Evolutionary conservation across 23 red algal genomes (phyloP).

Genomic region (Gracilaria domingensis): DNA sequence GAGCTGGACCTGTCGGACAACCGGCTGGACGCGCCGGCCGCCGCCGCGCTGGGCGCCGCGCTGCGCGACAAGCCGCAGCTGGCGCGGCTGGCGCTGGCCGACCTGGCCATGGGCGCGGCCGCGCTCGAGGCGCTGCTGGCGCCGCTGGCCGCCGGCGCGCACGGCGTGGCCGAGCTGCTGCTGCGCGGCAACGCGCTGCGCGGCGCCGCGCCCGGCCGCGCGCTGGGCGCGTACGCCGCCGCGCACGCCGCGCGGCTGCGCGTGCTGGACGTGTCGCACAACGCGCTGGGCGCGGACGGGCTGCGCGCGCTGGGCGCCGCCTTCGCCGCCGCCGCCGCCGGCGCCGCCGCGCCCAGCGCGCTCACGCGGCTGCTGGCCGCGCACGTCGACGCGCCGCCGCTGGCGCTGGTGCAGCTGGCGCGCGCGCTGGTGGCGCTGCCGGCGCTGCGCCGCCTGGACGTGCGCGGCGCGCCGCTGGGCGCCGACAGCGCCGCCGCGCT

Average conservation of each 20-base stretch:
- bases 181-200: conserved; percentile 82
- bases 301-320: conserved; percentile 53
- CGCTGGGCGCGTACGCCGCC: conserved; percentile 31
- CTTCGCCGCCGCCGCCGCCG: no score
- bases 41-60: conserved; percentile 45
- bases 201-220: not conserved
- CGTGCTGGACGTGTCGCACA: conserved; percentile 68
- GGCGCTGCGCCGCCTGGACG: conserved; percentile 53
- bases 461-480: conserved; percentile 52
- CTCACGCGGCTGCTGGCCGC: conserved; percentile 64
- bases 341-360: conserved; percentile 35
- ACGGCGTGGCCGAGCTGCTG: conserved; percentile 57
- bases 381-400: conserved; percentile 38
- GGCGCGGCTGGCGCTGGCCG: conserved; percentile 65
- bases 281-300: conserved; percentile 70
- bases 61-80: conserved; percentile 43
- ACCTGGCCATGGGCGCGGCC: conserved; percentile 70
- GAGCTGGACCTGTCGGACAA: conserved; percentile 90
- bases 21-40: conserved; percentile 43
- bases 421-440: conserved; percentile 13
- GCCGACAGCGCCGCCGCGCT: not conserved
- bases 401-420: conserved; percentile 46
- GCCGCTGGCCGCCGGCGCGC: conserved; percentile 4
- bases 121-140: conserved; percentile 28
- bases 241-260: conserved; percentile 9